These are phyloP conservation scores for Diplocarpon mali DNA, from an alignment of 2,329 filamentous ascomycete genomes.

Conservation along the genomic window DNA sequence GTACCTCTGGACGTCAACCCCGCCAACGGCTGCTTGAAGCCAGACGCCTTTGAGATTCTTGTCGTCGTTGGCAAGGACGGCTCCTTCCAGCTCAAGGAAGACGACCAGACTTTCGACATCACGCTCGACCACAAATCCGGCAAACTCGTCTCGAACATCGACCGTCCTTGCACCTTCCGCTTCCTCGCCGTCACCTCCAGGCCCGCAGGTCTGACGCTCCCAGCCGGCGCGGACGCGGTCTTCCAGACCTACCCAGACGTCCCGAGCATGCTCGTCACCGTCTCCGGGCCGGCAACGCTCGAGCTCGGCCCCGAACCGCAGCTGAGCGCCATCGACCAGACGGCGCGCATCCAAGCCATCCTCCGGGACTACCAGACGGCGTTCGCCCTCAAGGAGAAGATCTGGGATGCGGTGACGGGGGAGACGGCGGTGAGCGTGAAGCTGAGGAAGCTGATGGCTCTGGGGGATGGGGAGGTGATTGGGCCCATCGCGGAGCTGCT, in stretches of 20 bases:
- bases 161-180: constrained; percentile 7
- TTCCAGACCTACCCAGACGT: constrained; percentile 1
- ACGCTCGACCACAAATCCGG: constrained; percentile 1
- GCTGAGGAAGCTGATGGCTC: not conserved
- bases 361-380: constrained; percentile 4
- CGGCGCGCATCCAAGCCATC: constrained; percentile 4
- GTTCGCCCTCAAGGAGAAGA: constrained; percentile 3
- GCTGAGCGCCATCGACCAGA: constrained; percentile 4
- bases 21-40: constrained; percentile 4
- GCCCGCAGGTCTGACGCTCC: not conserved
- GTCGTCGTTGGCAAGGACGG: constrained; percentile 5
- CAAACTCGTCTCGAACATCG: constrained; percentile 1
- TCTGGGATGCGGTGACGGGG: constrained; percentile 1
- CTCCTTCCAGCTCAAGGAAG: constrained; percentile 1
- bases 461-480: constrained; percentile 1
- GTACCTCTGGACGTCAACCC: constrained; percentile 30
- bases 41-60: constrained; percentile 4
- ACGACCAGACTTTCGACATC: not conserved
- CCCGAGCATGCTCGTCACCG: constrained; percentile 2
- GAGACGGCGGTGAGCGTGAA: not conserved
- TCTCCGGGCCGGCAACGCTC: constrained; percentile 6
- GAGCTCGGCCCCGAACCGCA: constrained; percentile 8
- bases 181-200: constrained; percentile 1
- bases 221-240: not conserved
- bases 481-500: constrained; percentile 2